Conservation (phyloP, 305 asterid genomes). For the Rubia tinctorum region DNA sequence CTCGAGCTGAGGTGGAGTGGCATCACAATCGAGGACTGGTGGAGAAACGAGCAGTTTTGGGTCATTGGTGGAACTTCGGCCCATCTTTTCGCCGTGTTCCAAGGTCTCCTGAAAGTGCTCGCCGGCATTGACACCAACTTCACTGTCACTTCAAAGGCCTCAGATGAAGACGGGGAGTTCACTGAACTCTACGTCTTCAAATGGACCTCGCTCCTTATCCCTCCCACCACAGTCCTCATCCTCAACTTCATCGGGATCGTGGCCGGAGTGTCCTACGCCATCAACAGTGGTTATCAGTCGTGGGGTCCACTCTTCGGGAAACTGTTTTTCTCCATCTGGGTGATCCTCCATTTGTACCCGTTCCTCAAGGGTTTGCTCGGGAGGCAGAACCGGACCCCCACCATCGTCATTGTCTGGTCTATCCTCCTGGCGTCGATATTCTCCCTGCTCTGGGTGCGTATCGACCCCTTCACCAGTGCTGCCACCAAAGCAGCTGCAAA, state of each 20-base stretch:
- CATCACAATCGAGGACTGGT: slow-evolving; percentile 63
- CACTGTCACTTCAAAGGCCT: slow-evolving; percentile 64
- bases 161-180: slow-evolving; percentile 58
- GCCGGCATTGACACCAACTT: slow-evolving; percentile 64
- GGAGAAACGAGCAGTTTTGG: slow-evolving; percentile 77
- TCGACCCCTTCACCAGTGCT: slow-evolving; percentile 52
- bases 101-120: slow-evolving; percentile 61
- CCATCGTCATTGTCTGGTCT: slow-evolving; percentile 69
- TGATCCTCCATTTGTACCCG: slow-evolving; percentile 58
- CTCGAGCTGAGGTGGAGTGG: slow-evolving; percentile 73
- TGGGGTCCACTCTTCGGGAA: slow-evolving; percentile 70
- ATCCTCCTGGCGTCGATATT: slow-evolving; percentile 59
- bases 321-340: slow-evolving; percentile 60
- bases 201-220: slow-evolving; percentile 66
- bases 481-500: slow-evolving; percentile 34
- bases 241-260: slow-evolving; percentile 60
- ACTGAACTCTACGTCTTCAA: slow-evolving; percentile 61
- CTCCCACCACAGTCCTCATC: slow-evolving; percentile 59
- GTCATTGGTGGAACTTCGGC: slow-evolving; percentile 72
- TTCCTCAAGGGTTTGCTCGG: slow-evolving; percentile 63
- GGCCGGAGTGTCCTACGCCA: slow-evolving; percentile 58
- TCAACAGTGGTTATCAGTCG: slow-evolving; percentile 62
- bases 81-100: slow-evolving; percentile 68
- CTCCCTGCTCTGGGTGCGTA: slow-evolving; percentile 63
- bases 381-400: slow-evolving; percentile 57